Evolutionary conservation across 2,329 filamentous ascomycete genomes (phyloP).

Genomic region (Aotearoamyces nothofagi): DNA sequence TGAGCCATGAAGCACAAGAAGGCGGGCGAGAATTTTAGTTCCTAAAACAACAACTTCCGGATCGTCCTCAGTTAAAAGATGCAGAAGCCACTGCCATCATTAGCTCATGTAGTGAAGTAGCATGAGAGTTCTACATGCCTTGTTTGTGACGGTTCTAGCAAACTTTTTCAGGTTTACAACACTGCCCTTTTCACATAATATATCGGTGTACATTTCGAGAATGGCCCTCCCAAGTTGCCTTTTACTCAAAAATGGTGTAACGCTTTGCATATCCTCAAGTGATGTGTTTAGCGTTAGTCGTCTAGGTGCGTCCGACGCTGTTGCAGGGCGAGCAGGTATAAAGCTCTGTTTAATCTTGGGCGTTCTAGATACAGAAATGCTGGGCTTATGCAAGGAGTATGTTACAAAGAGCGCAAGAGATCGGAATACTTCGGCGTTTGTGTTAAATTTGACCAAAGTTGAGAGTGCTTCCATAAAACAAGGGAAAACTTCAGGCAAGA

Average conservation of each 20-base stretch:
- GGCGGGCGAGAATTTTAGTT: slow-evolving; percentile 66
- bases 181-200: slow-evolving; percentile 63
- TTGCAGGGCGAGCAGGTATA: slow-evolving; percentile 22
- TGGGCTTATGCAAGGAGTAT: slow-evolving; percentile 61
- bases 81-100: slow-evolving; percentile 61
- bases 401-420: slow-evolving; percentile 86
- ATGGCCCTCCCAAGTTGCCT: slow-evolving; percentile 61
- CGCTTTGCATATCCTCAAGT: slow-evolving; percentile 17
- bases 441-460: slow-evolving; percentile 63
- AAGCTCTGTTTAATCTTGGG: slow-evolving; percentile 31
- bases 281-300: slow-evolving; percentile 14
- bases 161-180: slow-evolving; percentile 66
- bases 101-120: neutral
- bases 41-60: slow-evolving; percentile 69
- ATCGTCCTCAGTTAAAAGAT: slow-evolving; percentile 77
- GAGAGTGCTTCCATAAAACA: slow-evolving; percentile 70
- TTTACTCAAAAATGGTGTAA: slow-evolving; percentile 34
- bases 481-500: slow-evolving; percentile 55
- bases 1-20: slow-evolving; percentile 70
- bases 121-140: slow-evolving; percentile 36
- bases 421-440: slow-evolving; percentile 72
- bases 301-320: slow-evolving; percentile 11
- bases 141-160: slow-evolving; percentile 87
- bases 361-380: slow-evolving; percentile 32
- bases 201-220: slow-evolving; percentile 59